Evolutionary conservation across 1,139 yeast genomes (phyloP).

Genomic region (Diutina siamensis): DNA sequence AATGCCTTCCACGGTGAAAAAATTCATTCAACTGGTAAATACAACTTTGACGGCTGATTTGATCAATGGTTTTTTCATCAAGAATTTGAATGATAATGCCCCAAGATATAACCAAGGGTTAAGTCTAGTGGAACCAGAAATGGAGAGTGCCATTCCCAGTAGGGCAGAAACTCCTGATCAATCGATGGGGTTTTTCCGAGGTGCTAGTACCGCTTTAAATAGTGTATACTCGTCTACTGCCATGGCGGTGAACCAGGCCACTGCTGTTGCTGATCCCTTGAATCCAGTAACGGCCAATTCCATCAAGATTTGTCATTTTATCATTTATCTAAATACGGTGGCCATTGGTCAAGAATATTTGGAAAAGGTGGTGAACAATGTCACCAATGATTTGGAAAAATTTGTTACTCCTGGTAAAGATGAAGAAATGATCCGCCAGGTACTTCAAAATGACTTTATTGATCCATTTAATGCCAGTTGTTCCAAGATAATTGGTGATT

Average conservation of each 20-base stretch:
- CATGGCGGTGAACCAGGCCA: slow-evolving; percentile 14
- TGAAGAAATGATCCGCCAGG: slow-evolving; percentile 26
- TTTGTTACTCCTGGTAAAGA: slow-evolving; percentile 49
- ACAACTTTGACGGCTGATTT: slow-evolving; percentile 26
- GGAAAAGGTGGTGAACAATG: slow-evolving; percentile 31
- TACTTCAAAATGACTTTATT: slow-evolving; percentile 26
- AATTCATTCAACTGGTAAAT: slow-evolving; percentile 28
- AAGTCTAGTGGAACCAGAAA: slow-evolving; percentile 1
- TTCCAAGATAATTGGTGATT: slow-evolving; percentile 39
- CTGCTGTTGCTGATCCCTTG: slow-evolving; percentile 11
- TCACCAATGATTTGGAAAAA: slow-evolving; percentile 15
- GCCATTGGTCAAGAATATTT: slow-evolving; percentile 48
- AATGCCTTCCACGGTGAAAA: slow-evolving; percentile 40
- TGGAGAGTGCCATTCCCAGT: slow-evolving; percentile 12
- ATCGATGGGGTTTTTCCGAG: slow-evolving; percentile 29
- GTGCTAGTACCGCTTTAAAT: slow-evolving; percentile 37
- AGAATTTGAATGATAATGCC: slow-evolving; percentile 43
- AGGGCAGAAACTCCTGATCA: slow-evolving; percentile 29
- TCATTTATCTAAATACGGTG: slow-evolving; percentile 51
- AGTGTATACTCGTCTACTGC: slow-evolving; percentile 27
- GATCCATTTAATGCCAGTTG: slow-evolving; percentile 30
- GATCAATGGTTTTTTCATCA: slow-evolving; percentile 29
- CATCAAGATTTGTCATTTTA: slow-evolving; percentile 33
- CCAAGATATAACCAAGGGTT: slow-evolving; percentile 40
- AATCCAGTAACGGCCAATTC: slow-evolving; percentile 13